phyloP scores from a whole-genome alignment of 495 filamentous ascomycete species.

The Penicillium longicatenatum region DNA sequence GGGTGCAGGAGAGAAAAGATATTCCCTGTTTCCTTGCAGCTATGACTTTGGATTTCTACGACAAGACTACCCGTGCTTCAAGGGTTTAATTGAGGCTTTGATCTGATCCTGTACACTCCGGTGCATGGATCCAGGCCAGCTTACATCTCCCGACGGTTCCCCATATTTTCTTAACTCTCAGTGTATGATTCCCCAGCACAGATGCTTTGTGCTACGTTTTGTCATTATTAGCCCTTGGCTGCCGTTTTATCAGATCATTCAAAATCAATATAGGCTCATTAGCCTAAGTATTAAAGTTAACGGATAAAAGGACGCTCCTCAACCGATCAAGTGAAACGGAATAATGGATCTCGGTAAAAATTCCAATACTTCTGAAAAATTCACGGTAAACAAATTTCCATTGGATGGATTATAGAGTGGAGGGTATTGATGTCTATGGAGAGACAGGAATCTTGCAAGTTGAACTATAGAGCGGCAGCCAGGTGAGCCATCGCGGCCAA shows the following conservation, averaged over 20 bases:
- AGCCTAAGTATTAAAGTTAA: too few species aligned
- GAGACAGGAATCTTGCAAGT: background rate
- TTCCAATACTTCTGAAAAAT: too few species aligned
- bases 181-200: slow-evolving; percentile 34
- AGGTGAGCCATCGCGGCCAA: too few species aligned
- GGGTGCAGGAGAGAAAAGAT: slow-evolving; percentile 87
- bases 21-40: slow-evolving; percentile 92
- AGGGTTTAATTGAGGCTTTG: slow-evolving; percentile 15
- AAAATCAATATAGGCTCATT: background rate
- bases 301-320: too few species aligned
- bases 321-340: too few species aligned
- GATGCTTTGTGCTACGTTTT: slow-evolving; percentile 27
- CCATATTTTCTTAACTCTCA: slow-evolving; percentile 8
- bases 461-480: too few species aligned
- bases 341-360: too few species aligned
- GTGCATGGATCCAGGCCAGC: background rate
- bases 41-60: slow-evolving; percentile 87
- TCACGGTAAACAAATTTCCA: background rate
- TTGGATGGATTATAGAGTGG: background rate
- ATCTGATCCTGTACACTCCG: background rate
- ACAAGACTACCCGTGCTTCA: slow-evolving; percentile 67
- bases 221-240: background rate
- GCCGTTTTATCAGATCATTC: background rate
- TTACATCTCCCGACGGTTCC: slow-evolving; percentile 1
- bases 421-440: background rate